Percentiles rank a stretch among this genome's conserved stretches.
phyloP scores from a whole-genome alignment of 768 basidiomycete genomes.

The Trichaptum fuscoviolaceum region DNA sequence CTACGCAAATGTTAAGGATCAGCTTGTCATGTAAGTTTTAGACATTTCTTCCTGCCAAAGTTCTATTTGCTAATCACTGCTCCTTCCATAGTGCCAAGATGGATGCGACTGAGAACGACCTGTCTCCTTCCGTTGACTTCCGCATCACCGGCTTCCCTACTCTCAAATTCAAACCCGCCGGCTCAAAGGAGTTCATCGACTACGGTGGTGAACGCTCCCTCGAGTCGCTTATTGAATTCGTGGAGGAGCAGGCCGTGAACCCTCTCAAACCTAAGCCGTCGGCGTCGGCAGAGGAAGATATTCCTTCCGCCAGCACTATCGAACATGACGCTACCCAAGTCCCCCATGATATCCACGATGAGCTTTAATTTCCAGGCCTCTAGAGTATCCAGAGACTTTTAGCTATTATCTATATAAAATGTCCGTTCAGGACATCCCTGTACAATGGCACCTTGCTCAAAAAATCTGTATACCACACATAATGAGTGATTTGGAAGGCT shows the following conservation, averaged over 20 bases:
- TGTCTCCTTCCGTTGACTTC: conserved; percentile 87
- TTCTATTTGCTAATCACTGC: conserved; percentile 11
- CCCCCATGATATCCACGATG: conserved; percentile 2
- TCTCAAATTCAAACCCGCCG: conserved; percentile 93
- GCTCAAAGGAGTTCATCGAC: conserved; percentile 79
- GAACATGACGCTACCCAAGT: neutral
- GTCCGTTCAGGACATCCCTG: neutral
- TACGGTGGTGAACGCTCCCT: conserved; percentile 90
- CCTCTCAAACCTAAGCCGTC: conserved; percentile 38
- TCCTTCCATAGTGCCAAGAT: conserved; percentile 73
- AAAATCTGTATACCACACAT: neutral
- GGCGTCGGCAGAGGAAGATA: conserved; percentile 1
- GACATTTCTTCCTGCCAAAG: neutral
- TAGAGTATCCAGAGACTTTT: neutral
- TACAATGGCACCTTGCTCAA: neutral
- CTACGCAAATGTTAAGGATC: conserved; percentile 70
- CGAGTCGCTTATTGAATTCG: conserved; percentile 79
- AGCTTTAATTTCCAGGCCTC: conserved; percentile 1
- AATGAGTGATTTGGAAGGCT: neutral
- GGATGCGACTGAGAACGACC: conserved; percentile 94
- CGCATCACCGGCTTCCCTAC: conserved; percentile 88
- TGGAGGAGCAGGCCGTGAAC: conserved; percentile 80
- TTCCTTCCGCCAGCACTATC: neutral
- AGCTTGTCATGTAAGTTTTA: conserved; percentile 63
- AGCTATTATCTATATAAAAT: neutral